phyloP scores from a whole-genome alignment of 352 stramenopile genomes.

The Thraustotheca clavata region DNA sequence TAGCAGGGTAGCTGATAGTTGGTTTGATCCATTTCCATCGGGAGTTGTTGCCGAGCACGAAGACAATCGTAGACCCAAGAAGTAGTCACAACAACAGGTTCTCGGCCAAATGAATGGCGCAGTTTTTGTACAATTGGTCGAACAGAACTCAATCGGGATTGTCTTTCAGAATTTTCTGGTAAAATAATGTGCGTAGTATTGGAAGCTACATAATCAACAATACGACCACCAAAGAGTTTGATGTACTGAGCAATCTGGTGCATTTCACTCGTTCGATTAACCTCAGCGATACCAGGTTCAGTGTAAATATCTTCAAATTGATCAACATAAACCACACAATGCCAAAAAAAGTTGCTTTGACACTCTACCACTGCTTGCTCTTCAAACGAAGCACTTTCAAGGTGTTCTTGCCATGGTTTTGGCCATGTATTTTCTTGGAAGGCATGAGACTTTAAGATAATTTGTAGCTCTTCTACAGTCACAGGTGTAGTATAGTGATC shows the following conservation, averaged over 20 bases:
- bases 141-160: conserved; percentile 30
- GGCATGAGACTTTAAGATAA: conserved; percentile 39
- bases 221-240: conserved; percentile 40
- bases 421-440: background rate
- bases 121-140: conserved; percentile 38
- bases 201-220: conserved; percentile 33
- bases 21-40: conserved; percentile 37
- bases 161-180: conserved; percentile 20
- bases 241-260: conserved; percentile 54
- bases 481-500: conserved; percentile 65
- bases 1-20: conserved; percentile 1
- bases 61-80: conserved; percentile 55
- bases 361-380: conserved; percentile 61
- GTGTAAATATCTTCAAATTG: conserved; percentile 25
- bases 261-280: conserved; percentile 27
- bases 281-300: conserved; percentile 18
- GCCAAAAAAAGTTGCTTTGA: conserved; percentile 55
- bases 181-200: conserved; percentile 62
- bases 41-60: conserved; percentile 36
- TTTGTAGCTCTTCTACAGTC: conserved; percentile 35
- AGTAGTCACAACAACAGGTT: conserved; percentile 46
- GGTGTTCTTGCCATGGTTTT: conserved; percentile 40
- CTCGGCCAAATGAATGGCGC: conserved; percentile 31
- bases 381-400: conserved; percentile 32
- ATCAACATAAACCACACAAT: conserved; percentile 66